These are phyloP conservation scores for Vitis vinifera DNA, from an alignment of 164 flowering plant genomes.

Conservation along the genomic window DNA sequence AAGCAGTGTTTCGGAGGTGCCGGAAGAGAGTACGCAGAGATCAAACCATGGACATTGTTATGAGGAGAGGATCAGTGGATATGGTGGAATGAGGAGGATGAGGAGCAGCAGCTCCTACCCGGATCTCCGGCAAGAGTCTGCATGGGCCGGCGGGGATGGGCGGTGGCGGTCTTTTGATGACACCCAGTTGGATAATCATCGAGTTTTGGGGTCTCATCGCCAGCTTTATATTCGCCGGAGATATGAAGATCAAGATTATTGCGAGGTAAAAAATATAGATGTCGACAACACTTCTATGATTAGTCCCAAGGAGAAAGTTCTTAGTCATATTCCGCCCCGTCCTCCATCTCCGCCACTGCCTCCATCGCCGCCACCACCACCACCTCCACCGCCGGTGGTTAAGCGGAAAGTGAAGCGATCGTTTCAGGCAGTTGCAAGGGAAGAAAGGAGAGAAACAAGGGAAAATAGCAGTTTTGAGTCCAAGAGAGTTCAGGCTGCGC, in stretches of 20 bases:
- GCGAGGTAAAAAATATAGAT: constrained; percentile 9
- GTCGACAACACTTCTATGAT: constrained; percentile 11
- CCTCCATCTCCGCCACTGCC: constrained; percentile 14
- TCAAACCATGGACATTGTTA: constrained; percentile 3
- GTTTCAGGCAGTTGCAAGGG: constrained; percentile 15
- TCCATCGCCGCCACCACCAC: constrained; percentile 3
- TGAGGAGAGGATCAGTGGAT: too few relatives aligned
- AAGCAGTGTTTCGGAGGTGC: constrained; percentile 3
- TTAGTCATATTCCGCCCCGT: not conserved
- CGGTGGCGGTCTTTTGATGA: constrained; percentile 46
- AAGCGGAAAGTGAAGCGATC: constrained; percentile 24
- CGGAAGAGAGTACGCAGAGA: not conserved
- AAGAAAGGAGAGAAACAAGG: not conserved
- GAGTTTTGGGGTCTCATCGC: constrained; percentile 10
- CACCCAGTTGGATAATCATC: constrained; percentile 19
- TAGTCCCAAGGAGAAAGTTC: not conserved
- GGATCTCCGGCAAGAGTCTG: constrained; percentile 46
- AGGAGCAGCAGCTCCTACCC: constrained; percentile 57
- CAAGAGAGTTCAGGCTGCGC: constrained; percentile 4
- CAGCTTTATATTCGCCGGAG: constrained; percentile 18
- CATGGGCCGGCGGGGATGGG: constrained; percentile 17
- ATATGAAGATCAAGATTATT: constrained; percentile 6
- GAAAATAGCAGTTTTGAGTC: constrained; percentile 1
- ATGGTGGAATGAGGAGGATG: constrained; percentile 13
- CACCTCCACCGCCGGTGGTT: constrained; percentile 14